phyloP scores from a whole-genome alignment of 345 rosid species.

The Citrus trifoliata region DNA sequence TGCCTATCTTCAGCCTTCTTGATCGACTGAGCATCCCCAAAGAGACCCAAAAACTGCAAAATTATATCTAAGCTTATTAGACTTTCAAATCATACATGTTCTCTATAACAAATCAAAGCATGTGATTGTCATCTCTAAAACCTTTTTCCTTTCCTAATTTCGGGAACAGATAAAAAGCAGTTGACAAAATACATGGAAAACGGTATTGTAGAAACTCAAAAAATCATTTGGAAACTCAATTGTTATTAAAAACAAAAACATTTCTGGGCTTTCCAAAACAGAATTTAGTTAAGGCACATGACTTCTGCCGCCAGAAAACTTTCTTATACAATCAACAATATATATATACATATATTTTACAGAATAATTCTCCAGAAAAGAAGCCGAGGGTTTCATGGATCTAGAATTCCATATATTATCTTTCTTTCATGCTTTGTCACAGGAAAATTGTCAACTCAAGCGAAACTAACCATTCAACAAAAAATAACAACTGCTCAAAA shows the following conservation, averaged over 20 bases:
- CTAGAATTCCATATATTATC: not conserved
- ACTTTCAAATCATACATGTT: not conserved
- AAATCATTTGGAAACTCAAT: not conserved
- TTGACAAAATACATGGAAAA: not conserved
- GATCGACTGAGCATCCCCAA: constrained; percentile 65
- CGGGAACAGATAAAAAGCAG: not conserved
- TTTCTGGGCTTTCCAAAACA: not conserved
- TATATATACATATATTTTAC: not conserved
- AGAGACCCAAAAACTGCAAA: constrained; percentile 73
- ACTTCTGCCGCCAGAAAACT: not conserved
- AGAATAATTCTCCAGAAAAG: not conserved
- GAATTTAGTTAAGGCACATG: not conserved
- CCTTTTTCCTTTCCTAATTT: not conserved
- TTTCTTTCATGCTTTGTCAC: not conserved
- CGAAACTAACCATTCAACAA: not conserved
- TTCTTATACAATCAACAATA: not conserved
- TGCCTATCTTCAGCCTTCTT: constrained; percentile 83
- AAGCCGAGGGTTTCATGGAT: not conserved
- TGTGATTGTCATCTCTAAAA: not conserved
- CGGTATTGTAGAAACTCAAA: not conserved
- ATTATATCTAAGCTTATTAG: constrained; percentile 7
- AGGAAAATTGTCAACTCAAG: not conserved
- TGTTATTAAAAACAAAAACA: not conserved
- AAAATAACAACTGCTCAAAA: not conserved
- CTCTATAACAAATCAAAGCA: not conserved